phyloP scores from a whole-genome alignment of 2,329 filamentous ascomycete genomes.

The Nigrograna mackinnonii region DNA sequence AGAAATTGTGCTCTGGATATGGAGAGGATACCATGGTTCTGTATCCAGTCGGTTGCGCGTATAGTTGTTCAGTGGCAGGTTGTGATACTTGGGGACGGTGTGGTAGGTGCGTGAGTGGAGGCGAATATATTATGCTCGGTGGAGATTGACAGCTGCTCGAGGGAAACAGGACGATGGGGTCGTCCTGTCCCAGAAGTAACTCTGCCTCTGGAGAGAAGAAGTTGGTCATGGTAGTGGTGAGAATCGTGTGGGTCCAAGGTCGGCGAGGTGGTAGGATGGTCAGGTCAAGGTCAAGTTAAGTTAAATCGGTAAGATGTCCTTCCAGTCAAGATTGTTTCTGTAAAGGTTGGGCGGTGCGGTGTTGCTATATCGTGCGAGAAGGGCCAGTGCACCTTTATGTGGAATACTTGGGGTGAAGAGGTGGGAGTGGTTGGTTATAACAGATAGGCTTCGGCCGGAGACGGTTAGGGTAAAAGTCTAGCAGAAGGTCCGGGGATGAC shows the following conservation, averaged over 20 bases:
- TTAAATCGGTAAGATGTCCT: no score
- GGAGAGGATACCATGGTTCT: constrained; percentile 32
- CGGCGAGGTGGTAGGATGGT: constrained; percentile 10
- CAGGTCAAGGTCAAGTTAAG: constrained; percentile 8
- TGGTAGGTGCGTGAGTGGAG: constrained; percentile 35
- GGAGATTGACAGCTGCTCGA: constrained; percentile 40
- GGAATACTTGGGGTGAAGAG: constrained; percentile 25
- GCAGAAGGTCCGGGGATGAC: constrained; percentile 35
- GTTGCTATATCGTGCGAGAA: constrained; percentile 30
- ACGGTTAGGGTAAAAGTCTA: constrained; percentile 28
- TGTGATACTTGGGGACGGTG: constrained; percentile 26
- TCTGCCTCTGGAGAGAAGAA: constrained; percentile 42
- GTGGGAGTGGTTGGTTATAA: constrained; percentile 32
- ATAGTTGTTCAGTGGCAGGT: constrained; percentile 26
- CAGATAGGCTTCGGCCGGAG: constrained; percentile 29
- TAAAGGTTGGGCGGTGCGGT: constrained; percentile 20
- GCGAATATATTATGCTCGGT: constrained; percentile 42
- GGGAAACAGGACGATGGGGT: constrained; percentile 39
- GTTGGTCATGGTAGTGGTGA: constrained; percentile 25
- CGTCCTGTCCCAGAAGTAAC: constrained; percentile 39
- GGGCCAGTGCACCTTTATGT: constrained; percentile 31
- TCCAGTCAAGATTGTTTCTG: constrained; percentile 12
- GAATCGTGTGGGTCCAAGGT: constrained; percentile 4
- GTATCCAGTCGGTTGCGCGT: constrained; percentile 32
- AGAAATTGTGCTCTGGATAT: constrained; percentile 34